These are phyloP conservation scores for Daldinia sp. DNA, from an alignment of 2,329 filamentous ascomycete species.

Conservation along the genomic window DNA sequence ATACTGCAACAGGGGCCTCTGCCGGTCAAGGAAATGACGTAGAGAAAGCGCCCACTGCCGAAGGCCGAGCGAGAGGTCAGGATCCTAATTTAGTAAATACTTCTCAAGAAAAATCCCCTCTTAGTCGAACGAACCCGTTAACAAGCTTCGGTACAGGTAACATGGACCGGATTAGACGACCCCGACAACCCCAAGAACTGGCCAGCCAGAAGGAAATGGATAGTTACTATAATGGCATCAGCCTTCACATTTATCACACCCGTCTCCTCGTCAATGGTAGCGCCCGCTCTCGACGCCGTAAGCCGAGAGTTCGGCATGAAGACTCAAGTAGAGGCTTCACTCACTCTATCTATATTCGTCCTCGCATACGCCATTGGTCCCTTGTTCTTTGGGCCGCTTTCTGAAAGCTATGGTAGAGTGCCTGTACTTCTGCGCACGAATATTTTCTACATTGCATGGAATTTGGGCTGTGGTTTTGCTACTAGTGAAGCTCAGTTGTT, in stretches of 20 bases:
- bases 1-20: not conserved
- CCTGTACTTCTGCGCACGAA: slow-evolving; percentile 8
- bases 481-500: slow-evolving; percentile 15
- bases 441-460: slow-evolving; percentile 25
- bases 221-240: slow-evolving; percentile 48
- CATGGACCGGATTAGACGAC: slow-evolving; percentile 55
- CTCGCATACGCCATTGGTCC: slow-evolving; percentile 53
- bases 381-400: slow-evolving; percentile 54
- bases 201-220: slow-evolving; percentile 48
- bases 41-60: not conserved
- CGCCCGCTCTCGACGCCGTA: slow-evolving; percentile 56
- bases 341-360: slow-evolving; percentile 57
- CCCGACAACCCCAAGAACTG: slow-evolving; percentile 57
- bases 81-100: not conserved
- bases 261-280: slow-evolving; percentile 60
- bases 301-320: slow-evolving; percentile 54
- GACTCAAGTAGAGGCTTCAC: slow-evolving; percentile 47
- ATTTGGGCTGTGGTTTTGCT: slow-evolving; percentile 25
- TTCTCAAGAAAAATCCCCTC: not conserved
- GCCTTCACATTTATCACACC: slow-evolving; percentile 63
- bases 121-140: not conserved
- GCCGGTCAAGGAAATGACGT: not conserved
- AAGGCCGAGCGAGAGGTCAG: not conserved
- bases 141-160: not conserved
- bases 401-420: slow-evolving; percentile 53